Conservation (phyloP, 2,329 filamentous ascomycete species). For the Aspergillus sclerotialis region DNA sequence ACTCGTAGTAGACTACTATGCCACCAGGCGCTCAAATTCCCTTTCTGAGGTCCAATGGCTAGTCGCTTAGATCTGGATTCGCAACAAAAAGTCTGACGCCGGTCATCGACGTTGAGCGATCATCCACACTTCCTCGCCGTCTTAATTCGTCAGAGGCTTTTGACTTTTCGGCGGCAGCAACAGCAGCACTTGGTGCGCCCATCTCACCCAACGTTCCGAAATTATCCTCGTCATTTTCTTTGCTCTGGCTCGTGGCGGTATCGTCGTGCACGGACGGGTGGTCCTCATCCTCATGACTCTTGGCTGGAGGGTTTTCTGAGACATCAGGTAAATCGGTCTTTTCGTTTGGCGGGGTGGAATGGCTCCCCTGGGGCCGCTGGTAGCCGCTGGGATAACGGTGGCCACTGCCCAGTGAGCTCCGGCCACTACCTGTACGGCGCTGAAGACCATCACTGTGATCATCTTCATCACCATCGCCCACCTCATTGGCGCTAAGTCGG, state of each 20-base stretch:
- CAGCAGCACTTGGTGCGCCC: slow-evolving; percentile 36
- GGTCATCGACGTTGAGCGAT: slow-evolving; percentile 42
- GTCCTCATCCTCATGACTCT: slow-evolving; percentile 21
- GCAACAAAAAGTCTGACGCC: slow-evolving; percentile 41
- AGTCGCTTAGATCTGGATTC: slow-evolving; percentile 42
- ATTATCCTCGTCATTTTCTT: slow-evolving; percentile 40
- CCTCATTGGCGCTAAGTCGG: slow-evolving; percentile 88
- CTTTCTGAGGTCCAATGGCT: too few relatives aligned
- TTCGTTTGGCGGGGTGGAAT: slow-evolving; percentile 46
- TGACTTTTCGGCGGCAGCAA: slow-evolving; percentile 30
- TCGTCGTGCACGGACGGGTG: slow-evolving; percentile 20
- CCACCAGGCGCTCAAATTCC: too few relatives aligned
- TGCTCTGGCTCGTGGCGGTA: slow-evolving; percentile 22
- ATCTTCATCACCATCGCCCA: slow-evolving; percentile 77
- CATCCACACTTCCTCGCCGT: slow-evolving; percentile 43
- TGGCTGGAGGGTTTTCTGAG: slow-evolving; percentile 30
- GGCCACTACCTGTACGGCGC: slow-evolving; percentile 50
- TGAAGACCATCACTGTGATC: slow-evolving; percentile 39
- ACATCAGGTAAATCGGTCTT: slow-evolving; percentile 37
- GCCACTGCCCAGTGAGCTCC: slow-evolving; percentile 49
- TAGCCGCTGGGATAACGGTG: slow-evolving; percentile 38
- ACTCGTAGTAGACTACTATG: too few relatives aligned
- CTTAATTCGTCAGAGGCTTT: slow-evolving; percentile 39
- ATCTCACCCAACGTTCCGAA: slow-evolving; percentile 51
- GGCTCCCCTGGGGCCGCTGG: slow-evolving; percentile 41